These are phyloP conservation scores for Angomonas ambiguus DNA, from an alignment of 208 protist genomes.

Conservation along the genomic window DNA sequence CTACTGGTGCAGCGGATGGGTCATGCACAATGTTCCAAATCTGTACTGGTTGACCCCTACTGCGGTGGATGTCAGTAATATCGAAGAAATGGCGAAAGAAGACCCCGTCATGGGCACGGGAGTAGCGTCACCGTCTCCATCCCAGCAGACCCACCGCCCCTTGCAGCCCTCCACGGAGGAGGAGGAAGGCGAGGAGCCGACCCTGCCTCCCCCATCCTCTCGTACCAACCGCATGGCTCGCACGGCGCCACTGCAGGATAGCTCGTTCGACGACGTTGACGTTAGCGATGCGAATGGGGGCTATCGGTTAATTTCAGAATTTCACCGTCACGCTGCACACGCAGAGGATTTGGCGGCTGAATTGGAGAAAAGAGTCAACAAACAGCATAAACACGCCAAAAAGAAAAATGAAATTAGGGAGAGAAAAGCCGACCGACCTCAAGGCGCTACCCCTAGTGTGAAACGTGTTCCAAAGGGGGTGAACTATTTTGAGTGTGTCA, in stretches of 20 bases:
- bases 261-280: constrained; percentile 55
- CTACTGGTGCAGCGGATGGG: constrained; percentile 74
- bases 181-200: neutral
- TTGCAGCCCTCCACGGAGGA: constrained; percentile 3
- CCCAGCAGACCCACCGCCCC: no score
- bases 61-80: constrained; percentile 21
- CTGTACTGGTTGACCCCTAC: constrained; percentile 52
- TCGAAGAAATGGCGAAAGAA: neutral
- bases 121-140: neutral
- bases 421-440: neutral
- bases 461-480: neutral
- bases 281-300: constrained; percentile 65
- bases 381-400: constrained; percentile 17
- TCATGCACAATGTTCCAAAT: constrained; percentile 54
- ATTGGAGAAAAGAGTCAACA: constrained; percentile 36
- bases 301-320: constrained; percentile 58
- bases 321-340: constrained; percentile 55
- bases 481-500: neutral
- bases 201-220: neutral
- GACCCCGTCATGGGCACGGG: neutral
- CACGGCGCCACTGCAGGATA: constrained; percentile 14
- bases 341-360: constrained; percentile 51
- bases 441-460: neutral
- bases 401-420: constrained; percentile 8
- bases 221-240: neutral